Evolutionary conservation across 2,329 filamentous ascomycete genomes (phyloP).

Genomic region (Alternaria viburni): DNA sequence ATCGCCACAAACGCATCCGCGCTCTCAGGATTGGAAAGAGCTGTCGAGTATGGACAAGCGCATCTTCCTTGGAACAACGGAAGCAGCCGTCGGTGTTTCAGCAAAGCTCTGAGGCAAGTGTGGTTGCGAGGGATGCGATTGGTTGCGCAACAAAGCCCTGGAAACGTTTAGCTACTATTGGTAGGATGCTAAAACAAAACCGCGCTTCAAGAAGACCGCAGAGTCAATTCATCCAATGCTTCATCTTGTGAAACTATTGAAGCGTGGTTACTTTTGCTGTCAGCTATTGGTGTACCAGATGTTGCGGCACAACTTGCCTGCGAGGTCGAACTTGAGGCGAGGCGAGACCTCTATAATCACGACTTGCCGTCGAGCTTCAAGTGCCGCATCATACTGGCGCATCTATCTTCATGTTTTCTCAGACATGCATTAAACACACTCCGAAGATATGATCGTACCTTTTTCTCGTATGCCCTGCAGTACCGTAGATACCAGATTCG

Average conservation of each 20-base stretch:
- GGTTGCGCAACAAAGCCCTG: background rate
- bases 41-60: conserved; percentile 19
- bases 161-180: background rate
- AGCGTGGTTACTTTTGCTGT: background rate
- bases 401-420: no score
- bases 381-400: background rate
- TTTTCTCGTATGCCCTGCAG: no score
- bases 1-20: background rate
- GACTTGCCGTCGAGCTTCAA: background rate
- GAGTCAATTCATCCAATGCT: background rate
- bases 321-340: background rate
- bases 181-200: background rate
- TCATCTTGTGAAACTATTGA: background rate
- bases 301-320: background rate
- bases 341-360: background rate
- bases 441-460: background rate
- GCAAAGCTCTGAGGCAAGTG: conserved; percentile 11
- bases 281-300: background rate
- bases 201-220: background rate
- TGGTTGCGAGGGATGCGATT: background rate
- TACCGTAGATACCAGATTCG: background rate
- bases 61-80: conserved; percentile 23
- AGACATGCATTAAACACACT: background rate
- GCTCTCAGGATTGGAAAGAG: conserved; percentile 7
- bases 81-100: background rate